Base-by-base conservation (phyloP, 1,139 yeast species). In the Candida albicans region DNA sequence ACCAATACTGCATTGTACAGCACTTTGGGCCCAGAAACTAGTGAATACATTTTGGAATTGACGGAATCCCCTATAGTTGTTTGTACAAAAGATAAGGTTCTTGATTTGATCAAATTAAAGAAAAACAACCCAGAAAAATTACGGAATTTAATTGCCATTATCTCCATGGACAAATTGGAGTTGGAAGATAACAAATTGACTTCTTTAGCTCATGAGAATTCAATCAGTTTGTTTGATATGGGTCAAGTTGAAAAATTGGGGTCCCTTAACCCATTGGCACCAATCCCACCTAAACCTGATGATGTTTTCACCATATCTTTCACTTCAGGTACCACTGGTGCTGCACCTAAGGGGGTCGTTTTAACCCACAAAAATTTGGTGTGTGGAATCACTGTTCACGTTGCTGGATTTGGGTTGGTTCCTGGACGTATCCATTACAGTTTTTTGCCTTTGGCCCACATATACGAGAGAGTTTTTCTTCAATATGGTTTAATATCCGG, bases 281-380 rank as follows among this genome's bases (percentile, higher is more conserved):
- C 70, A 38, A 60, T 66, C 33, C 76, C 79, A 9, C 86, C 90
- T 8, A 59, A 57, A 0, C 75, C 81, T 0, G 74, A 79, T 9
- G 73, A 81, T 30, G 50, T 75, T 13, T 78, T 80, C 52, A 82
- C 91, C 40, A 80, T 86, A 48, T 81, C 85, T 37, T 86, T 84
- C 62, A 86, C 95, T 10, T 82, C 89, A 8, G 90, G 91, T 28
- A 82, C 91, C 25, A 84, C 90, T 2, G 89, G 89, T 12, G 47
- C 70, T n/a, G 61, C 68, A 43, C 90, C 90, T n/a, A 84, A 84
- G 61, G 91, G 91, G 38, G 90, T 82, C 9, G 75, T 77, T 29
- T 64, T 84, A 51, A 68, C 79, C 4, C 87, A 84, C 45, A 60
- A 60, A 34, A 71, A 68, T 51, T 73, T 81, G 1, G 68, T 77